Evolutionary conservation across 2,329 filamentous ascomycete species (phyloP).

Genomic region (Ascochyta clinopodiicola): DNA sequence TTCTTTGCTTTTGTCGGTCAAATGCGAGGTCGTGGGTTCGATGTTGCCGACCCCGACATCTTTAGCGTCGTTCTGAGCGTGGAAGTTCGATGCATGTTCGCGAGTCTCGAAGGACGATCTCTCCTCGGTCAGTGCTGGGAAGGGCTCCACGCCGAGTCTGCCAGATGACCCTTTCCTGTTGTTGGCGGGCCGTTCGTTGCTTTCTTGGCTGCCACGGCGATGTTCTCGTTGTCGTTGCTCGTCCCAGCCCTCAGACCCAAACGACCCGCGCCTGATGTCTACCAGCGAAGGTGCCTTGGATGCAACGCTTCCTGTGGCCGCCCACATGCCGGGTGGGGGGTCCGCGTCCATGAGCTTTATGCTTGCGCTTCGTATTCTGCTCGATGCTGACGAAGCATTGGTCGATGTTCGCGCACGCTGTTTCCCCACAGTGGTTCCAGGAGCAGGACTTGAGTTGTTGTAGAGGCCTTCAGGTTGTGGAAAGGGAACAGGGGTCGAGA

Average conservation of each 20-base stretch:
- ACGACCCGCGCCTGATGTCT: constrained; percentile 51
- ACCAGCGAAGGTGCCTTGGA: constrained; percentile 52
- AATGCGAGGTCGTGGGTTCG: constrained; percentile 26
- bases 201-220: constrained; percentile 33
- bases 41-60: constrained; percentile 7
- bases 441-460: constrained; percentile 12
- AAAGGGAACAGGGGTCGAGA: constrained; percentile 11
- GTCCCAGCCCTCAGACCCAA: constrained; percentile 44
- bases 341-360: constrained; percentile 48
- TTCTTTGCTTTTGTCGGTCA: constrained; percentile 24
- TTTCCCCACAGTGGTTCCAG: constrained; percentile 24
- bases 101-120: constrained; percentile 12
- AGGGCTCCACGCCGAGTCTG: constrained; percentile 31
- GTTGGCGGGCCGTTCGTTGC: constrained; percentile 20
- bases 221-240: constrained; percentile 35
- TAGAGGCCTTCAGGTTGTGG: constrained; percentile 4
- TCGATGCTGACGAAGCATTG: constrained; percentile 41
- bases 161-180: constrained; percentile 23
- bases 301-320: constrained; percentile 51
- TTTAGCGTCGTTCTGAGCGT: constrained; percentile 18
- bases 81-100: constrained; percentile 2
- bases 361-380: constrained; percentile 44
- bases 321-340: constrained; percentile 52
- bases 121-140: constrained; percentile 42
- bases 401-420: constrained; percentile 38